Conservation (phyloP, 306 rosid species). For the Cucumis cinereus region DNA sequence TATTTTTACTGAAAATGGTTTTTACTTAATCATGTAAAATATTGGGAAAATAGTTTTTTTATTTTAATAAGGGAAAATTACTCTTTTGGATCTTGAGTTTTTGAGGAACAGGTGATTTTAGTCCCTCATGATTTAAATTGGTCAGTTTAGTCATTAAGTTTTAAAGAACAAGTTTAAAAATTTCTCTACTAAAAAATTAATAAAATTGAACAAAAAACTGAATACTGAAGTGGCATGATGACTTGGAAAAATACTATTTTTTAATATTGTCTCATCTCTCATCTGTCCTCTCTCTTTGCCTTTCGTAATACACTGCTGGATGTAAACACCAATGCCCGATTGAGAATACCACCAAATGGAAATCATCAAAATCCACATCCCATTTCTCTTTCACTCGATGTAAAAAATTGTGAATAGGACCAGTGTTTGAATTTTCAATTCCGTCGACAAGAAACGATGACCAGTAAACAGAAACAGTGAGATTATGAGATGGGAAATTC, state of each 20-base stretch:
- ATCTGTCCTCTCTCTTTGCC: neutral
- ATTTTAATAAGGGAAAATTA: too few relatives aligned
- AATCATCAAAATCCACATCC: slow-evolving; percentile 41
- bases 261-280: too few relatives aligned
- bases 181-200: too few relatives aligned
- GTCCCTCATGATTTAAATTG: too few relatives aligned
- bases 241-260: too few relatives aligned
- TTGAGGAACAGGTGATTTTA: too few relatives aligned
- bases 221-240: too few relatives aligned
- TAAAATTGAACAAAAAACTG: too few relatives aligned
- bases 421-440: slow-evolving; percentile 41
- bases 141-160: too few relatives aligned
- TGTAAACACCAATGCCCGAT: slow-evolving; percentile 91
- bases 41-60: too few relatives aligned
- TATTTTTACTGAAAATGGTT: neutral
- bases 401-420: slow-evolving; percentile 40
- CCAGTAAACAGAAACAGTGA: slow-evolving; percentile 56
- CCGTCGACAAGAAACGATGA: slow-evolving; percentile 84
- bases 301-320: slow-evolving; percentile 73
- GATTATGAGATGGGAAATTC: slow-evolving; percentile 52
- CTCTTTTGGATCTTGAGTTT: too few relatives aligned
- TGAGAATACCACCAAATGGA: slow-evolving; percentile 50
- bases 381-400: slow-evolving; percentile 66
- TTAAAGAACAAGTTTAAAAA: too few relatives aligned
- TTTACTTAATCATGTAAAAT: neutral